Evolutionary conservation across 1,139 yeast genomes (phyloP).

Genomic region (Arxiozyma telluris): DNA sequence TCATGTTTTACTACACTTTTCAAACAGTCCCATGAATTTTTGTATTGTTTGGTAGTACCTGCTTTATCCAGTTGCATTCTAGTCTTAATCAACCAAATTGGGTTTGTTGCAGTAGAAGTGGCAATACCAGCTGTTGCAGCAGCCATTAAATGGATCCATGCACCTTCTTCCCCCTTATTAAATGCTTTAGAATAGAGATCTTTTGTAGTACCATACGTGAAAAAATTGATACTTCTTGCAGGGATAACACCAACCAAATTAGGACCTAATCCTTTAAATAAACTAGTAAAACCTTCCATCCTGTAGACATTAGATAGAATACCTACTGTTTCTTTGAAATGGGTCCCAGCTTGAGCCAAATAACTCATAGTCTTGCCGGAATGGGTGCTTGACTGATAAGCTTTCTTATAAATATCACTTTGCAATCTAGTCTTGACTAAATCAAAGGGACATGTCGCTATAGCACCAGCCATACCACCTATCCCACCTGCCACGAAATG

Average conservation of each 20-base stretch:
- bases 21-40: constrained; percentile 80
- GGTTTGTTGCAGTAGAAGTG: constrained; percentile 96
- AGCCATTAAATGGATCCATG: constrained; percentile 77
- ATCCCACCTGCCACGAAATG: constrained; percentile 98
- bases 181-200: constrained; percentile 56
- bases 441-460: constrained; percentile 89
- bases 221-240: constrained; percentile 92
- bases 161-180: constrained; percentile 66
- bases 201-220: constrained; percentile 89
- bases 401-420: constrained; percentile 51
- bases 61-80: constrained; percentile 80
- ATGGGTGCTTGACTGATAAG: constrained; percentile 22
- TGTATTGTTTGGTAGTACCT: constrained; percentile 46
- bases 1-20: constrained; percentile 61
- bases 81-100: constrained; percentile 97
- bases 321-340: constrained; percentile 72
- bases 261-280: constrained; percentile 94
- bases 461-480: constrained; percentile 97
- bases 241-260: constrained; percentile 98
- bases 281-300: constrained; percentile 73
- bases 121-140: constrained; percentile 94
- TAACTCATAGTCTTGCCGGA: constrained; percentile 20
- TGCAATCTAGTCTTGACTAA: constrained; percentile 94
- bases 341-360: constrained; percentile 45
- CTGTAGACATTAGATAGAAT: constrained; percentile 62